A percentile compares a stretch with the other conserved stretches of the same genome.
phyloP scores from a whole-genome alignment of 805 yeast species.

The Nakazawaea siamensis region DNA sequence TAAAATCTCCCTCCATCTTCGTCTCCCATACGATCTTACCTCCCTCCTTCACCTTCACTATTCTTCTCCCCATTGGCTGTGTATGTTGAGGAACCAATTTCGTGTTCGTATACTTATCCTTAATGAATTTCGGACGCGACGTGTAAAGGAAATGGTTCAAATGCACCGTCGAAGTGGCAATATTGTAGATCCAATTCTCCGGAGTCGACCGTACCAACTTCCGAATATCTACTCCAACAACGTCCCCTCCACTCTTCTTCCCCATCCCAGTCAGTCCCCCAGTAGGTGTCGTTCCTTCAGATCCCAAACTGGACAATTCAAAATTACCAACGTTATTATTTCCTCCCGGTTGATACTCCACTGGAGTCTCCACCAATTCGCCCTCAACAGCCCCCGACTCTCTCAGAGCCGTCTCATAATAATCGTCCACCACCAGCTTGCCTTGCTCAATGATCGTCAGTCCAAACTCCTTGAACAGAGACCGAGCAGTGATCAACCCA shows the following conservation, averaged over 20 bases:
- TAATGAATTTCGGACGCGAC: constrained; percentile 46
- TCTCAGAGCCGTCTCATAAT: constrained; percentile 59
- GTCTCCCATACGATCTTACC: constrained; percentile 36
- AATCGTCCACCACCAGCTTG: constrained; percentile 75
- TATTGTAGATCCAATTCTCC: constrained; percentile 78
- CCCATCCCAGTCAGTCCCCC: not conserved
- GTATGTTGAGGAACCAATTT: constrained; percentile 64
- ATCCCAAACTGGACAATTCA: constrained; percentile 9
- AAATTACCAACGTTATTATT: constrained; percentile 6
- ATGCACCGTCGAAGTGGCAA: constrained; percentile 68
- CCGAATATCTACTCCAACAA: constrained; percentile 11
- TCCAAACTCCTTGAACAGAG: constrained; percentile 88
- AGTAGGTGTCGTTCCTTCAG: constrained; percentile 6
- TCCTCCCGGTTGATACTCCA: constrained; percentile 12
- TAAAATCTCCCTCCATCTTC: constrained; percentile 34
- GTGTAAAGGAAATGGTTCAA: constrained; percentile 57
- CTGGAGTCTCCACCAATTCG: constrained; percentile 56
- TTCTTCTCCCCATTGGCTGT: constrained; percentile 51
- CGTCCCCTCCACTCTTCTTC: constrained; percentile 10
- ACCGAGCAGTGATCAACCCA: constrained; percentile 84
- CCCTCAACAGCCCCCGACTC: constrained; percentile 62
- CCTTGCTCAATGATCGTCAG: constrained; percentile 78
- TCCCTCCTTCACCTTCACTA: constrained; percentile 20
- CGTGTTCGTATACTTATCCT: constrained; percentile 83
- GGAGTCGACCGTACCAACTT: constrained; percentile 24